These are phyloP conservation scores for Hypoxylon perforatum DNA, from an alignment of 495 filamentous ascomycete species.

Conservation along the genomic window DNA sequence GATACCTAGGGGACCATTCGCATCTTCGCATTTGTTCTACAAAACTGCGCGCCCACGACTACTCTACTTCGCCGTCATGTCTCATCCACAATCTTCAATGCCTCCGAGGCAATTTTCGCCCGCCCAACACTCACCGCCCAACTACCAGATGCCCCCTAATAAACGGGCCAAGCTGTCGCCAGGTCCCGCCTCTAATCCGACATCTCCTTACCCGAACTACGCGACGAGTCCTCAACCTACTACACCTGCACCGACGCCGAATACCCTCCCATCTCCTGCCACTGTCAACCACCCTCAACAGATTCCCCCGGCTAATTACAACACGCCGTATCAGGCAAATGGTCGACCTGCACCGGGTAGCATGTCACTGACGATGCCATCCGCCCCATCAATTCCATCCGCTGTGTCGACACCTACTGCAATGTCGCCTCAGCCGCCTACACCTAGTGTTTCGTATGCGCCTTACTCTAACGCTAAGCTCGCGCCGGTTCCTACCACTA, in stretches of 20 bases:
- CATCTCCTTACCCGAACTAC: constrained; percentile 41
- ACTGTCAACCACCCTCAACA: constrained; percentile 39
- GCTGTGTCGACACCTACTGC: constrained; percentile 13
- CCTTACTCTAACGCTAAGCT: constrained; percentile 56
- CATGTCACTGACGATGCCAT: constrained; percentile 33
- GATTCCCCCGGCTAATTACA: constrained; percentile 38
- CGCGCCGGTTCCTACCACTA: constrained; percentile 31
- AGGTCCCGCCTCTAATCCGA: constrained; percentile 56
- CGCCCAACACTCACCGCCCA: constrained; percentile 49
- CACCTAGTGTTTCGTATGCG: constrained; percentile 28
- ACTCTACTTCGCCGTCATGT: constrained; percentile 26
- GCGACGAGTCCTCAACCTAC: constrained; percentile 43
- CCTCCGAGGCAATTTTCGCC: constrained; percentile 50
- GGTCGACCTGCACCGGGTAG: constrained; percentile 19
- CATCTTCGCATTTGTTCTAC: background rate
- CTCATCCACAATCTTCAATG: constrained; percentile 41
- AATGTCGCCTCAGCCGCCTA: constrained; percentile 27
- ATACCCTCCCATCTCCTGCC: constrained; percentile 36
- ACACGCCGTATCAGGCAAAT: constrained; percentile 43
- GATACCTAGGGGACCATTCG: background rate
- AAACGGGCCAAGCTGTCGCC: constrained; percentile 79
- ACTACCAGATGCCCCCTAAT: constrained; percentile 60
- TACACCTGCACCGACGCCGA: constrained; percentile 39
- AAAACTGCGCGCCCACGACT: background rate
- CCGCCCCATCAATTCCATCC: background rate